Evolutionary conservation across 257 asterid genomes (phyloP).

Genomic region (Solanum gandarillasii): DNA sequence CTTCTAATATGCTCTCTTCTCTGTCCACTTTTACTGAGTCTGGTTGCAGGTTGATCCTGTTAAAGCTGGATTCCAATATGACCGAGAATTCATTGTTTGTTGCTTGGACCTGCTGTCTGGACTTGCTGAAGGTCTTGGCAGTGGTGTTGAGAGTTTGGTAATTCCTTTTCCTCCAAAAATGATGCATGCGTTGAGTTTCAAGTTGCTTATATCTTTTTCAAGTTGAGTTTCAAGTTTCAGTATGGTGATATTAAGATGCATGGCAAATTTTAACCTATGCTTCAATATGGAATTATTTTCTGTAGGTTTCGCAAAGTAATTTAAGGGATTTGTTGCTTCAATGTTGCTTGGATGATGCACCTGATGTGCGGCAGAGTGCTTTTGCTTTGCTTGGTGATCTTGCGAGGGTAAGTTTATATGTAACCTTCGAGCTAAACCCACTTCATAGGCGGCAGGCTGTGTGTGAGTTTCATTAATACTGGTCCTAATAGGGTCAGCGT

Average conservation of each 20-base stretch:
- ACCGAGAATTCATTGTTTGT: conserved; percentile 87
- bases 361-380: conserved; percentile 93
- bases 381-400: conserved; percentile 98
- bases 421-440: background rate
- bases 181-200: background rate
- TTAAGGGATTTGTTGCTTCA: conserved; percentile 88
- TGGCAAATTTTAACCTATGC: background rate
- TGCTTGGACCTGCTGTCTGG: conserved; percentile 98
- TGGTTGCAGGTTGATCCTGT: conserved; percentile 66
- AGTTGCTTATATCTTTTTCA: background rate
- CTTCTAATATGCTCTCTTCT: background rate
- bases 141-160: conserved; percentile 97
- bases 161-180: conserved; percentile 5
- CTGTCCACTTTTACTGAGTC: background rate
- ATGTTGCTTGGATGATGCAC: conserved; percentile 90
- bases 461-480: background rate
- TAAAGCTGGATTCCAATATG: conserved; percentile 81
- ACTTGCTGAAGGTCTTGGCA: conserved; percentile 95
- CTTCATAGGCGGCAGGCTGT: background rate
- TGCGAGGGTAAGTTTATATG: conserved; percentile 62
- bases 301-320: conserved; percentile 77
- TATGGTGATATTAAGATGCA: background rate
- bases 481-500: background rate
- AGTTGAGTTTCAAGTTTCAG: background rate
- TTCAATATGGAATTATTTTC: background rate